Percentiles rank a stretch among this genome's conserved stretches.
phyloP scores from a whole-genome alignment of 2,329 filamentous ascomycete genomes.

The Sarocladium strictum region DNA sequence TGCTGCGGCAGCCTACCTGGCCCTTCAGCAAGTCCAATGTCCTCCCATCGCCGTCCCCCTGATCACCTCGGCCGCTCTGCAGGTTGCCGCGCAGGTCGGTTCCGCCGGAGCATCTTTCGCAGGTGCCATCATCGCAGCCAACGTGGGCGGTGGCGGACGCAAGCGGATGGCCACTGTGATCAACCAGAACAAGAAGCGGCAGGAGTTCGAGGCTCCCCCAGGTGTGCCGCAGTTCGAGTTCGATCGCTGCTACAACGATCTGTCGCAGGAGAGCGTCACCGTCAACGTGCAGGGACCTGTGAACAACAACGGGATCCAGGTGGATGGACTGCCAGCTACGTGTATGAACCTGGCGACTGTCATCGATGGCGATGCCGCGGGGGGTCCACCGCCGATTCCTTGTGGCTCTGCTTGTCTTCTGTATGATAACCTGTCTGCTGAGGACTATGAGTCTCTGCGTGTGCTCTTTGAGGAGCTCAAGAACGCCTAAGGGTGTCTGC shows the following conservation, averaged over 20 bases:
- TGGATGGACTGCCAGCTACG: slow-evolving; percentile 13
- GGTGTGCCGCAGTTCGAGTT: not conserved
- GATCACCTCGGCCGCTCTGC: not conserved
- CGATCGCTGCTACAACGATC: slow-evolving; percentile 4
- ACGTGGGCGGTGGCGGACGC: not conserved
- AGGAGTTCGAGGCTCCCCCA: not conserved
- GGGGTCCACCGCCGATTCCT: slow-evolving; percentile 11
- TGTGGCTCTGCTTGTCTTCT: slow-evolving; percentile 18
- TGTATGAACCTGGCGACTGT: slow-evolving; percentile 18
- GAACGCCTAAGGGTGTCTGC: slow-evolving; percentile 5
- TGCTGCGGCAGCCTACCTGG: not conserved
- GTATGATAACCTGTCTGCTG: slow-evolving; percentile 12
- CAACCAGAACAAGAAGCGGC: not conserved
- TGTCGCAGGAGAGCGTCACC: not conserved
- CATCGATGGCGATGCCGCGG: slow-evolving; percentile 13
- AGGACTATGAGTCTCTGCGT: slow-evolving; percentile 4
- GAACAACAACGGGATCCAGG: not conserved
- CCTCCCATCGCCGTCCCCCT: slow-evolving; percentile 4
- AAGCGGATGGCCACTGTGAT: not conserved
- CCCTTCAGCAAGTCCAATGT: not conserved
- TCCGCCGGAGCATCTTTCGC: not conserved
- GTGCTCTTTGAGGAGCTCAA: not conserved
- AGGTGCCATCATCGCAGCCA: not conserved
- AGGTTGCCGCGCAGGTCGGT: not conserved
- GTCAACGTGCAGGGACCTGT: not conserved